Base-by-base conservation (phyloP, 225 moss, liverwort and hornwort genomes). In the Anthoceros angustus region DNA sequence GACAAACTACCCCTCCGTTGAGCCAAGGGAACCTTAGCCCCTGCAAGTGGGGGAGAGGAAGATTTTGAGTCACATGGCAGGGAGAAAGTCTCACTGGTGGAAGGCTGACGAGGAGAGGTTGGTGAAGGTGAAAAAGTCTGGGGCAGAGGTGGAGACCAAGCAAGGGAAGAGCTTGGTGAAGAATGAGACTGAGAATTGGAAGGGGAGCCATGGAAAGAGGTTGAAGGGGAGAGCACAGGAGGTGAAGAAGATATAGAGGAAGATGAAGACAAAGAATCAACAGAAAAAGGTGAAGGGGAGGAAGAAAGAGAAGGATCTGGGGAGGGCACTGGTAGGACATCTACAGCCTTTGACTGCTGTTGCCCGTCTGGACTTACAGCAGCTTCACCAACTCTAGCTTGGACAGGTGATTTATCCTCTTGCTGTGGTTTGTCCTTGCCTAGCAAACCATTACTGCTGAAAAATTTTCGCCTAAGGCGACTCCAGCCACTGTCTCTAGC, bases 401-500 rank as follows among this genome's bases (percentile, higher is more conserved):
- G 61, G 26, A 45, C 32, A 7, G 25, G 1, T 40, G 42, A 7
- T 24, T 61, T 46, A 41, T 40, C 25, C 32, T 70, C 55, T 18
- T 7, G n/a, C 40, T 68, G 15, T 23, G 62, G 43, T 16, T 25
- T 39, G 71, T 83, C 42, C 12, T 20, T 62, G 0, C 39, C 61
- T 24, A 42, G 9, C 42, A 41, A 20, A 2, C 77, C 74, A 5
- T 71, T 23, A n/a, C n/a, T 48, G 45, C 72, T 49, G n/a, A 64
- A 42, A 42, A 62, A 25, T 40, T 41, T 77, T 39, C 25, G 25
- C 15, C 42, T 61, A 10, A 73, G 42, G 42, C 71, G 48, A 68
- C 43, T 67, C 79, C 83, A 83, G 41, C 79, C 69, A 61, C 72
- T 73, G 65, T 79, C 69, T 64, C 41, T 67, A 23, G 67, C 41